Conservation (phyloP, 2,329 filamentous ascomycete species). For the Elsinoe perseae region DNA sequence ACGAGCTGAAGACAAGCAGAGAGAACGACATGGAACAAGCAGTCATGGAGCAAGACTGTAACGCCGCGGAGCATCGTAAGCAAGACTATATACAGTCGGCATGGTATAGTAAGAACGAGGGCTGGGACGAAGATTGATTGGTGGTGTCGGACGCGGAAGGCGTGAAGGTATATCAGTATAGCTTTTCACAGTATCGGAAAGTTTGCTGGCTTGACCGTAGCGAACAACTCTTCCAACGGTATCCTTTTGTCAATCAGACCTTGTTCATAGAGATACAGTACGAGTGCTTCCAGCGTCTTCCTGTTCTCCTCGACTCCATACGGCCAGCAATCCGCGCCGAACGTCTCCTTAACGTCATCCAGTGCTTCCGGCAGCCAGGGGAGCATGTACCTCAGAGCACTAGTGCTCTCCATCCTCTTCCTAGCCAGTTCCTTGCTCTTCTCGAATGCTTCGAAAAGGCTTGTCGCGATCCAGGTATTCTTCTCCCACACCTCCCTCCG, state of each 20-base stretch:
- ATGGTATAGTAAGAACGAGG: background rate
- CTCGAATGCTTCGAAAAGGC: slow-evolving; percentile 30
- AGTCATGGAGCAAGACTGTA: background rate
- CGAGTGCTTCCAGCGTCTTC: slow-evolving; percentile 28
- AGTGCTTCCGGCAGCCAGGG: slow-evolving; percentile 30
- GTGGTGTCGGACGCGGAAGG: background rate
- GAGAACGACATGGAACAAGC: background rate
- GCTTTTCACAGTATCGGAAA: background rate
- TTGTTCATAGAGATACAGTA: slow-evolving; percentile 29
- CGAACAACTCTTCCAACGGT: slow-evolving; percentile 29
- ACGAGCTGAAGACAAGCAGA: background rate
- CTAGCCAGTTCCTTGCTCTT: slow-evolving; percentile 30
- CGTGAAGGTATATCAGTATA: background rate
- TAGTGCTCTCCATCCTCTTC: slow-evolving; percentile 25
- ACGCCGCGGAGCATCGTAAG: background rate
- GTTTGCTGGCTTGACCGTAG: slow-evolving; percentile 20
- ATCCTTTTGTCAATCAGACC: slow-evolving; percentile 26
- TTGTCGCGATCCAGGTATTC: slow-evolving; percentile 27
- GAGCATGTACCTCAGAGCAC: slow-evolving; percentile 31
- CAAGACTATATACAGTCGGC: background rate
- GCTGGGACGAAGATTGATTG: background rate
- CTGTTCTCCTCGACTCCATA: slow-evolving; percentile 31
- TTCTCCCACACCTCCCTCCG: slow-evolving; percentile 25
- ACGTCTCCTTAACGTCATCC: slow-evolving; percentile 31
- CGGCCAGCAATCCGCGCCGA: slow-evolving; percentile 31